Conservation (phyloP, 192 early-diverging fungal species). For the Coemansia sp. region DNA sequence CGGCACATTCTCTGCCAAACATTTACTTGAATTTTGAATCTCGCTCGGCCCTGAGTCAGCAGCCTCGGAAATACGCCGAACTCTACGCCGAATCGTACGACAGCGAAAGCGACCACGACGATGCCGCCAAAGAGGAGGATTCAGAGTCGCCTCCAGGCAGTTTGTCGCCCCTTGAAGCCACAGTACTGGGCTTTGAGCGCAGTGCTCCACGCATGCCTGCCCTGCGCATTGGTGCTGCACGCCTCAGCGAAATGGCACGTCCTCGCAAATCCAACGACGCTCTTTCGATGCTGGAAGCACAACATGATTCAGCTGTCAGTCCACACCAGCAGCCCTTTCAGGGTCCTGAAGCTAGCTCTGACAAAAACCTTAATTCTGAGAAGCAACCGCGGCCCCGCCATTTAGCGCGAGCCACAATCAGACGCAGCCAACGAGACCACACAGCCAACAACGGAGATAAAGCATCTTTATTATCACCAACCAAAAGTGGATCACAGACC, state of each 20-base stretch:
- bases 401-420: slow-evolving; percentile 5
- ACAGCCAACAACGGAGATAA: neutral
- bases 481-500: neutral
- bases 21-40: slow-evolving; percentile 9
- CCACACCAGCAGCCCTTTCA: no score
- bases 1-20: slow-evolving; percentile 16
- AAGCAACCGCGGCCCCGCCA: no score
- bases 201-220: slow-evolving; percentile 15
- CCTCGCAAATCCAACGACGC: neutral
- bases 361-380: no score
- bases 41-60: neutral
- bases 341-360: no score
- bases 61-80: slow-evolving; percentile 11
- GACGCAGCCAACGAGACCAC: neutral
- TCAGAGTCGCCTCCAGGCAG: neutral
- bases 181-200: slow-evolving; percentile 22
- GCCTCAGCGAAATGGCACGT: slow-evolving; percentile 37
- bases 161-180: slow-evolving; percentile 11
- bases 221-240: slow-evolving; percentile 26
- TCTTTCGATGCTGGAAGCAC: neutral
- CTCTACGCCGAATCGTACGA: slow-evolving; percentile 32
- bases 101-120: slow-evolving; percentile 13
- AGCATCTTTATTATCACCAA: neutral
- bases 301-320: neutral
- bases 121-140: neutral